Evolutionary conservation across 1,139 yeast species (phyloP).

Genomic region (Pichia sp.): DNA sequence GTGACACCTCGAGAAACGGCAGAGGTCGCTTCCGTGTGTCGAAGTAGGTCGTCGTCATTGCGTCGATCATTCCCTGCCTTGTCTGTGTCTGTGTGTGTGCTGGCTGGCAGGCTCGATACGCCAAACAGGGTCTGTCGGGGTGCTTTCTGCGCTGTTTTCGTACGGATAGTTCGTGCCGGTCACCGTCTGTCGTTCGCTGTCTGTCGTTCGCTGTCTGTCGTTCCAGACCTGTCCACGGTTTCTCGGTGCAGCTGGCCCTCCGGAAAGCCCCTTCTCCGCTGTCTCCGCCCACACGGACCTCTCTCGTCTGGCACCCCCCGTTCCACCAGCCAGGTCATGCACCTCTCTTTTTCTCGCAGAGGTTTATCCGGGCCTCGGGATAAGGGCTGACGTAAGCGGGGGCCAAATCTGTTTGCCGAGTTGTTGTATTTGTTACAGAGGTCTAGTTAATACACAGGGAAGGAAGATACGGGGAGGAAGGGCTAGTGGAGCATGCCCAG

Average conservation of each 20-base stretch:
- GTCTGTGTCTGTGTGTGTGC: too few species aligned
- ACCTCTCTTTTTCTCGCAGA: background rate
- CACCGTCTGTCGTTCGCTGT: too few species aligned
- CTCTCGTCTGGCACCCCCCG: background rate
- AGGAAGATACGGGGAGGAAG: background rate
- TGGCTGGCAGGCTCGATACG: too few species aligned
- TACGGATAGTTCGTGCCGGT: too few species aligned
- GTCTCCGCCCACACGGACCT: background rate
- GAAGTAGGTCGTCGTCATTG: conserved; percentile 13
- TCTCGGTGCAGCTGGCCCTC: too few species aligned
- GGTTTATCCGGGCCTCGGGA: conserved; percentile 5
- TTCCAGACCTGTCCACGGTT: too few species aligned
- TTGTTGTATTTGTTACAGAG: background rate
- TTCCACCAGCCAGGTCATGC: conserved; percentile 6
- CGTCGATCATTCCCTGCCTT: background rate
- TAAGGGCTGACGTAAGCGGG: background rate
- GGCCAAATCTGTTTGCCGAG: background rate
- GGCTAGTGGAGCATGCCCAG: conserved; percentile 5
- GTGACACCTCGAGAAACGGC: conserved; percentile 37
- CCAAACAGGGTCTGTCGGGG: too few species aligned
- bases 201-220: too few species aligned
- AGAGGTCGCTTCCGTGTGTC: conserved; percentile 23
- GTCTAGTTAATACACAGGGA: background rate
- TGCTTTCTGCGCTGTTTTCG: too few species aligned
- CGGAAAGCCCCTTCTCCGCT: background rate